Evolutionary conservation across 208 protist genomes (phyloP).

Genomic region (Porcisia hertigi): DNA sequence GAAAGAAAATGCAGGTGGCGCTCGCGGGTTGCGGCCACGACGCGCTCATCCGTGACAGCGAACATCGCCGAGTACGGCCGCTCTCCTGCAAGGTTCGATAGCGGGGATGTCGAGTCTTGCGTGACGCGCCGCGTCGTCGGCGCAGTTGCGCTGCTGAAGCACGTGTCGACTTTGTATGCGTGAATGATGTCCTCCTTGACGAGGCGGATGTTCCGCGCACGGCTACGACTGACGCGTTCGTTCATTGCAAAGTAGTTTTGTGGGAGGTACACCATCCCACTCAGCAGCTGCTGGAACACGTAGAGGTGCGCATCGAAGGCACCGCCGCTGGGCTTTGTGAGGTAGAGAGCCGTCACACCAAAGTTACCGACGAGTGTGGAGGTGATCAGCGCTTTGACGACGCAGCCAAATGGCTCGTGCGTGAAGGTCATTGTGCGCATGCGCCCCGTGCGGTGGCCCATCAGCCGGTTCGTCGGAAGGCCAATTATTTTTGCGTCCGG

Average conservation of each 20-base stretch:
- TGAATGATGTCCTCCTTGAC: slow-evolving; percentile 66
- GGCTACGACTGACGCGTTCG: slow-evolving; percentile 55
- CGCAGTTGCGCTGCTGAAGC: neutral
- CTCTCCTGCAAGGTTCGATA: neutral
- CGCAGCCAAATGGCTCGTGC: slow-evolving; percentile 74
- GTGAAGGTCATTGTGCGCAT: slow-evolving; percentile 79
- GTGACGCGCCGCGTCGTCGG: neutral
- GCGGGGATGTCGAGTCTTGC: neutral
- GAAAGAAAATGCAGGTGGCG: slow-evolving; percentile 59
- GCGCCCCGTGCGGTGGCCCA: slow-evolving; percentile 70
- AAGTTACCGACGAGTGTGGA: slow-evolving; percentile 77
- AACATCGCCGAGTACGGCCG: slow-evolving; percentile 16
- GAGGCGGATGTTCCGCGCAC: slow-evolving; percentile 68
- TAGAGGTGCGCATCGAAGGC: slow-evolving; percentile 87
- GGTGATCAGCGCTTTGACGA: slow-evolving; percentile 78
- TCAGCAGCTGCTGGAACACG: slow-evolving; percentile 77
- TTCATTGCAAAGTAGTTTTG: slow-evolving; percentile 34
- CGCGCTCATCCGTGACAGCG: slow-evolving; percentile 13
- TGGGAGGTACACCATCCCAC: slow-evolving; percentile 56
- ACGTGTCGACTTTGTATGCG: slow-evolving; percentile 37
- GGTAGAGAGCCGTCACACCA: slow-evolving; percentile 81
- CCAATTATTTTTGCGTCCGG: slow-evolving; percentile 72
- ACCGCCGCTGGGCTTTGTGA: slow-evolving; percentile 75
- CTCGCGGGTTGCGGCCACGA: slow-evolving; percentile 36
- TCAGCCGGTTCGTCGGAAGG: slow-evolving; percentile 53